Conservation (phyloP, 2,329 filamentous ascomycete species). For the Sordariomycetes sp. region DNA sequence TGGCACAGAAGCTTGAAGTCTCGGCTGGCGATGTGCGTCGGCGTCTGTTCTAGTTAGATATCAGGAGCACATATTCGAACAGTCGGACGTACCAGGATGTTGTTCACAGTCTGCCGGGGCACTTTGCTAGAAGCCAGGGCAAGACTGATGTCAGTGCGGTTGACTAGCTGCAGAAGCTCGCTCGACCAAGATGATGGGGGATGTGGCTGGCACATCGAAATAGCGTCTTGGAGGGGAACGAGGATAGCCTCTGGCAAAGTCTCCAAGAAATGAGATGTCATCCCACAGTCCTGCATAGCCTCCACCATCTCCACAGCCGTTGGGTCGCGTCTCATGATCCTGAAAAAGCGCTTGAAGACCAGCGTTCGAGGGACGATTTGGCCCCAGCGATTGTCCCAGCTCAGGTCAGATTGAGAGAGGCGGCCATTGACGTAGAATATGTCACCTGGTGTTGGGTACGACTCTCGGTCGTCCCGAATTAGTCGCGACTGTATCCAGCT, state of each 20-base stretch:
- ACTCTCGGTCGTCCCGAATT: conserved; percentile 21
- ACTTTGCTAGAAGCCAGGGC: conserved; percentile 39
- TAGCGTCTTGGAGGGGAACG: conserved; percentile 71
- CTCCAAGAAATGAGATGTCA: conserved; percentile 61
- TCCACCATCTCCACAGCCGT: conserved; percentile 59
- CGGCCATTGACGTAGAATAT: conserved; percentile 31
- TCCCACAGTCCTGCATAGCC: conserved; percentile 60
- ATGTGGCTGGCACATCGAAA: conserved; percentile 73
- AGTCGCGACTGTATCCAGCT: conserved; percentile 45
- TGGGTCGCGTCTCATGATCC: conserved; percentile 39
- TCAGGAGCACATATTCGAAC: too few species aligned
- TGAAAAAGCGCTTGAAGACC: conserved; percentile 61
- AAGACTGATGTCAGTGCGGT: conserved; percentile 70
- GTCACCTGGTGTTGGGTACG: conserved; percentile 33
- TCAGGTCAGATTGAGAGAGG: conserved; percentile 22
- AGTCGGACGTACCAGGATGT: conserved; percentile 29
- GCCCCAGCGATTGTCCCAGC: conserved; percentile 31
- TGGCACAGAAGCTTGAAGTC: conserved; percentile 75
- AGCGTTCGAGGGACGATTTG: conserved; percentile 55
- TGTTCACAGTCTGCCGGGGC: conserved; percentile 20
- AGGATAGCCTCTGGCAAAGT: conserved; percentile 80
- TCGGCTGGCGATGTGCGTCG: conserved; percentile 57
- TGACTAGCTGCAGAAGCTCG: conserved; percentile 64
- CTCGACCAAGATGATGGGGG: conserved; percentile 71
- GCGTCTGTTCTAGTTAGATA: conserved; percentile 34